Percentiles rank a stretch among this genome's conserved stretches.
Evolutionary conservation across 2,329 filamentous ascomycete genomes (phyloP).

Genomic region (Penicillium oxalicum): DNA sequence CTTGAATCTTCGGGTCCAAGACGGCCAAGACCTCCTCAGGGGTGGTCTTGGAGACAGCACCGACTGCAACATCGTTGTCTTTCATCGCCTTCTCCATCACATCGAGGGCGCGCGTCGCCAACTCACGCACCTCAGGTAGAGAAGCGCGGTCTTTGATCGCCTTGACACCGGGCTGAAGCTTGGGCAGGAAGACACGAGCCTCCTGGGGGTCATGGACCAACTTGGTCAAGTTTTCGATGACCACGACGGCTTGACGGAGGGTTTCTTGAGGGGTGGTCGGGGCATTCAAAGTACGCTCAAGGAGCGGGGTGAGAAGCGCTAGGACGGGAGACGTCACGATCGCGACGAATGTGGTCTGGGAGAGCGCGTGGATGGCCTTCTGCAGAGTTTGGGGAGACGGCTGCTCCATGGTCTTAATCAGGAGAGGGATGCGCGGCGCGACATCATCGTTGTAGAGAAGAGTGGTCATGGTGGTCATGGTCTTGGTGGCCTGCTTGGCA

Average conservation of each 20-base stretch:
- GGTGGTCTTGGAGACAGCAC: constrained; percentile 57
- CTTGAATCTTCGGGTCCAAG: constrained; percentile 70
- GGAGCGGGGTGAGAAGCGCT: constrained; percentile 85
- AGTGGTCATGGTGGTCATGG: constrained; percentile 84
- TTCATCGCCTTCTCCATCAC: constrained; percentile 94
- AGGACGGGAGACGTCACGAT: constrained; percentile 93
- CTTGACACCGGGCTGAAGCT: constrained; percentile 89
- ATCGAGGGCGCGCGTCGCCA: constrained; percentile 72
- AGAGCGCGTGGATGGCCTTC: constrained; percentile 94
- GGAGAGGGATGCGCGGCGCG: constrained; percentile 78
- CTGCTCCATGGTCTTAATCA: constrained; percentile 93
- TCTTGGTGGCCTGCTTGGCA: constrained; percentile 78
- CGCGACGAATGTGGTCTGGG: constrained; percentile 97
- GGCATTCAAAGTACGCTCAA: constrained; percentile 89
- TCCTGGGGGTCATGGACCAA: constrained; percentile 94
- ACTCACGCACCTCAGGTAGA: constrained; percentile 86
- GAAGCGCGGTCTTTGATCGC: constrained; percentile 80
- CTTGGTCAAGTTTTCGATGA: constrained; percentile 96
- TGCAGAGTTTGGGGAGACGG: constrained; percentile 82
- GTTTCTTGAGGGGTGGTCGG: constrained; percentile 90
- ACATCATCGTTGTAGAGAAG: constrained; percentile 97
- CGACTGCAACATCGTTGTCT: constrained; percentile 52
- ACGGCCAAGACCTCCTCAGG: constrained; percentile 66
- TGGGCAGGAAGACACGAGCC: constrained; percentile 89
- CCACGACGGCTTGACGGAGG: constrained; percentile 88